Conservation (phyloP, 305 asterid species). For the Plantago lanceolata region DNA sequence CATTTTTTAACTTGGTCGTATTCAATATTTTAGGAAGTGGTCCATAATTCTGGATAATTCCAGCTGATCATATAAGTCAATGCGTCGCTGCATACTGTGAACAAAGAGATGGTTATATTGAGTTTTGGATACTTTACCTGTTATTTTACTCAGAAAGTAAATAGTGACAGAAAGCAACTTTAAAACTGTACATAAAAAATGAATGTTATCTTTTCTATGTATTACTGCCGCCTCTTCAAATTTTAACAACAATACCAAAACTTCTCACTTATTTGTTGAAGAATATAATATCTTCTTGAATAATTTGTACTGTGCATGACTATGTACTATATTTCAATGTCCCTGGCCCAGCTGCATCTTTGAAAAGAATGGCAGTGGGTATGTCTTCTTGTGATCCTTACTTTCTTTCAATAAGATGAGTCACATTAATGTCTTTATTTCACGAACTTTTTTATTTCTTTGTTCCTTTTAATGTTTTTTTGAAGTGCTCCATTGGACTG, state of each 20-base stretch:
- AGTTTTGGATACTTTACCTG: neutral
- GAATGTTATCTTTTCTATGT: neutral
- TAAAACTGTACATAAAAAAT: neutral
- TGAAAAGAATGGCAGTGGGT: too few relatives aligned
- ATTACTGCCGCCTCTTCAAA: neutral
- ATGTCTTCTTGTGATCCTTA: too few relatives aligned
- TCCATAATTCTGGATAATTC: neutral
- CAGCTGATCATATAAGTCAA: neutral
- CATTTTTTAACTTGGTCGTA: slow-evolving; percentile 12
- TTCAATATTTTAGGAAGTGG: neutral
- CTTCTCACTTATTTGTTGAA: too few relatives aligned
- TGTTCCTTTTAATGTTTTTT: too few relatives aligned
- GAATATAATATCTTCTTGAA: too few relatives aligned
- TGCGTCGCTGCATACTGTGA: neutral
- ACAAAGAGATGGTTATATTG: neutral
- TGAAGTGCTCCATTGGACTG: neutral
- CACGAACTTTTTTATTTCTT: too few relatives aligned
- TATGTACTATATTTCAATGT: too few relatives aligned
- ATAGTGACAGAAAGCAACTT: neutral
- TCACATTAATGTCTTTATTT: too few relatives aligned
- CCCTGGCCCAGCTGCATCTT: too few relatives aligned
- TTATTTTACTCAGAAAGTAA: neutral
- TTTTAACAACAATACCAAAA: neutral
- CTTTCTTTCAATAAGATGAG: too few relatives aligned
- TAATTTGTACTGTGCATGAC: too few relatives aligned